Conservation (phyloP, 163 green algal species). For the Prototheca cutis region DNA sequence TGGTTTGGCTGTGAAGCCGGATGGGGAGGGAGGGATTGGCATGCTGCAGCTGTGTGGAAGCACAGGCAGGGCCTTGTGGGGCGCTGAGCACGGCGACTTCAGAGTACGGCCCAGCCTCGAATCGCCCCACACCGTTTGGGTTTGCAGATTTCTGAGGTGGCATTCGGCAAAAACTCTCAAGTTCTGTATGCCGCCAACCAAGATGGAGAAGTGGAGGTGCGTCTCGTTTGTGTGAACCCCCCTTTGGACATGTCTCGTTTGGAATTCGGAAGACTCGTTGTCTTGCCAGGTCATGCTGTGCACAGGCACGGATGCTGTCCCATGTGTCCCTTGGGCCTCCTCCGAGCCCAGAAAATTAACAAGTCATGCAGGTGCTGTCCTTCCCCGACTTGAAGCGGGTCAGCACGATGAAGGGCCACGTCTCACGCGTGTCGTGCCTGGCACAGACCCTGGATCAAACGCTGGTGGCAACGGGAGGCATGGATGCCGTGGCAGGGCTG, state of each 20-base stretch:
- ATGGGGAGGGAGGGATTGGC: too few species aligned
- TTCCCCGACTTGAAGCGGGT: constrained; percentile 18
- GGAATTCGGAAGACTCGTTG: too few species aligned
- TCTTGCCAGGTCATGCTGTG: too few species aligned
- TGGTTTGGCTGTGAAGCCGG: too few species aligned
- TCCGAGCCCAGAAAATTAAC: too few species aligned
- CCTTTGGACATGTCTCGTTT: too few species aligned
- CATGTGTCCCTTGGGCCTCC: too few species aligned
- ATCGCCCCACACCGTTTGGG: neutral
- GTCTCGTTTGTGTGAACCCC: too few species aligned
- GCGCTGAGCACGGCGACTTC: too few species aligned
- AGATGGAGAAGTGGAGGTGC: constrained; percentile 1
- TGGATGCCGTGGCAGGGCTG: constrained; percentile 19
- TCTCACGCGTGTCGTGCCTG: constrained; percentile 24
- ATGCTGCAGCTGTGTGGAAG: too few species aligned
- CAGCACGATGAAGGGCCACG: constrained; percentile 13
- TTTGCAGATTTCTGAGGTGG: constrained; percentile 5
- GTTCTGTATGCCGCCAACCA: neutral
- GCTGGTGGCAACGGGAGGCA: constrained; percentile 20
- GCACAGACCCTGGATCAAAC: constrained; percentile 12
- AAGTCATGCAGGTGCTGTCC: constrained; percentile 16
- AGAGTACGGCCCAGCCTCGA: neutral
- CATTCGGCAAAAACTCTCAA: constrained; percentile 2
- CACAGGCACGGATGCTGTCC: too few species aligned
- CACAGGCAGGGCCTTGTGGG: too few species aligned